Percentiles rank a stretch among this genome's conserved stretches.
Conservation (phyloP, 352 stramenopile genomes). For the Phytopythium boreale region DNA sequence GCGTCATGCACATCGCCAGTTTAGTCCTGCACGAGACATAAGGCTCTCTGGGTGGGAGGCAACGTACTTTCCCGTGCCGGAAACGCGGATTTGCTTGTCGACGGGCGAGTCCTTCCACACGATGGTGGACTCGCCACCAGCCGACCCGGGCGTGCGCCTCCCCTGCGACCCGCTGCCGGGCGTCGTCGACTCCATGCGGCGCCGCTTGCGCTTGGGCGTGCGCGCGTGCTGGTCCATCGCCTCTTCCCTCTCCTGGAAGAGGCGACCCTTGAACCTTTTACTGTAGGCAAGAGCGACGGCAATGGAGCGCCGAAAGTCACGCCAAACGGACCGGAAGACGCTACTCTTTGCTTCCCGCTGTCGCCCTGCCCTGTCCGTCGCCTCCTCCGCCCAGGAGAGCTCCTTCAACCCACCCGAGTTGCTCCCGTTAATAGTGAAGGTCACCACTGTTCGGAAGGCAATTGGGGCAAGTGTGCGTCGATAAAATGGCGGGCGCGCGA, state of each 20-base stretch:
- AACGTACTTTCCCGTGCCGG: conserved; percentile 54
- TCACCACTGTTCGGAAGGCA: not conserved
- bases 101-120: conserved; percentile 81
- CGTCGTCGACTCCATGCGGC: conserved; percentile 28
- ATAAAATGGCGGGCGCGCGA: not conserved
- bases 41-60: not conserved
- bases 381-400: not conserved
- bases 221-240: conserved; percentile 15
- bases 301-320: not conserved
- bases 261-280: too few relatives aligned
- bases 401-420: not conserved
- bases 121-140: conserved; percentile 37
- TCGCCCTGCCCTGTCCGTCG: not conserved
- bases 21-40: not conserved
- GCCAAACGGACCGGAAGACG: not conserved
- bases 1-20: not conserved
- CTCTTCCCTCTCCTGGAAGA: not conserved
- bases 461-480: not conserved
- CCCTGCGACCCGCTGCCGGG: conserved; percentile 12
- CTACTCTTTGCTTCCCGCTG: not conserved
- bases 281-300: not conserved
- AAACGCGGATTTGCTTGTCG: conserved; percentile 78
- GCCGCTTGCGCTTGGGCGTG: conserved; percentile 49
- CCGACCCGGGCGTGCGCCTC: conserved; percentile 12
- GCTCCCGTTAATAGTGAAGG: not conserved